These are phyloP conservation scores for Sporisorium scitamineum DNA, from an alignment of 1,284 basidiomycete species.

Conservation along the genomic window DNA sequence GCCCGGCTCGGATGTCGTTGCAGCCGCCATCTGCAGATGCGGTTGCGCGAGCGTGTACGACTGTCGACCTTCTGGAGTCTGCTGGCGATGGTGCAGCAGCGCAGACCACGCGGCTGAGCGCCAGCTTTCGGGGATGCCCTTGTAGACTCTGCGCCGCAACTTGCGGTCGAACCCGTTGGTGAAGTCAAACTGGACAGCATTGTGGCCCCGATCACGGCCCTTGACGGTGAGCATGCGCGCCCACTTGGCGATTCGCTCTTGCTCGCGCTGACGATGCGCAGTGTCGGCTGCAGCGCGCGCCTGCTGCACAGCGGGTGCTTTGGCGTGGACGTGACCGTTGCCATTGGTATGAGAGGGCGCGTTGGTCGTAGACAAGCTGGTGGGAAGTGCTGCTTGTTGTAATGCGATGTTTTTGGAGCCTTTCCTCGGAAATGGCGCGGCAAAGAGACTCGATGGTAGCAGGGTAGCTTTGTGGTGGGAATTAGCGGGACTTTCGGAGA, in stretches of 20 bases:
- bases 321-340: not conserved
- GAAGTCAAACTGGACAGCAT: conserved; percentile 34
- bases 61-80: conserved; percentile 72
- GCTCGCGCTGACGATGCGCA: conserved; percentile 40
- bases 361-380: conserved; percentile 1
- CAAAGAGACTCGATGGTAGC: conserved; percentile 29
- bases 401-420: conserved; percentile 10
- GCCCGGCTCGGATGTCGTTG: conserved; percentile 3
- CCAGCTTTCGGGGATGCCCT: conserved; percentile 97
- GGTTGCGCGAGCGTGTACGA: conserved; percentile 28
- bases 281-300: conserved; percentile 32
- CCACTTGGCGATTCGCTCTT: conserved; percentile 58
- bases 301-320: conserved; percentile 10
- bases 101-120: conserved; percentile 90
- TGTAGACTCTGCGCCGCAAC: conserved; percentile 81
- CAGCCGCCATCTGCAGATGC: conserved; percentile 7
- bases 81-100: conserved; percentile 70
- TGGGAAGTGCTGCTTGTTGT: not conserved
- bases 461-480: conserved; percentile 28
- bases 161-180: conserved; percentile 55
- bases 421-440: conserved; percentile 27
- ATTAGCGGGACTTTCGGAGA: conserved; percentile 21
- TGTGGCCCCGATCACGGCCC: conserved; percentile 47
- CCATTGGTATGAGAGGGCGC: not conserved
- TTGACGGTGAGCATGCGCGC: conserved; percentile 51